Conservation (phyloP, 306 rosid species). For the Ceratonia siliqua region DNA sequence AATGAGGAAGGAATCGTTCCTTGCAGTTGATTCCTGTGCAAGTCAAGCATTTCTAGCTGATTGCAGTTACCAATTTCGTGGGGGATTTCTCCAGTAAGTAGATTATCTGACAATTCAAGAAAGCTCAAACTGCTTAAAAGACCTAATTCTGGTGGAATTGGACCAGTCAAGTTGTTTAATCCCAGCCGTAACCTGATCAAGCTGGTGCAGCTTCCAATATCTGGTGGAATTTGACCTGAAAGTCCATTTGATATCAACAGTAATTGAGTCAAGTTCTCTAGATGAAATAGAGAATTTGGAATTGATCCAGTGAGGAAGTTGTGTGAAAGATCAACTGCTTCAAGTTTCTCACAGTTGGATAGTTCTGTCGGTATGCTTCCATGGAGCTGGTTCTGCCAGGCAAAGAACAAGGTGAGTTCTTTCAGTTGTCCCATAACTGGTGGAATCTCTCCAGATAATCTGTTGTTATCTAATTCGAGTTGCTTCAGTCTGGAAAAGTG, state of each 20-base stretch:
- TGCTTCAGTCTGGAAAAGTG: conserved; percentile 73
- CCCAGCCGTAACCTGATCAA: conserved; percentile 79
- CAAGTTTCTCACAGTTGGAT: conserved; percentile 76
- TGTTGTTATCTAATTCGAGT: conserved; percentile 90
- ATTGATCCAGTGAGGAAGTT: conserved; percentile 71
- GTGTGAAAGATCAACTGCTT: conserved; percentile 90
- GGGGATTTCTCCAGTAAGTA: conserved; percentile 65
- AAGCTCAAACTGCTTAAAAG: conserved; percentile 64
- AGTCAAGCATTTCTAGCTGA: conserved; percentile 86
- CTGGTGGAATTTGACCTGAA: conserved; percentile 76
- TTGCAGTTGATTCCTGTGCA: conserved; percentile 72
- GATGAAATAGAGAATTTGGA: conserved; percentile 75
- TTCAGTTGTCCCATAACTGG: conserved; percentile 65
- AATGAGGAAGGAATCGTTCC: conserved; percentile 78
- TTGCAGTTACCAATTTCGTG: conserved; percentile 73
- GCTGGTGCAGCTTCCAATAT: conserved; percentile 73
- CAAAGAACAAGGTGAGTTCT: conserved; percentile 79
- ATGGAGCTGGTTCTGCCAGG: conserved; percentile 84
- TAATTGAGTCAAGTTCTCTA: conserved; percentile 75
- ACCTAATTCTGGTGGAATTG: conserved; percentile 75
- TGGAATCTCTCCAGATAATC: conserved; percentile 78
- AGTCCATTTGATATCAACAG: conserved; percentile 78
- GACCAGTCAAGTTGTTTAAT: conserved; percentile 78
- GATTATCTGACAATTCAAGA: conserved; percentile 80
- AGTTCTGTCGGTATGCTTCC: conserved; percentile 83